Evolutionary conservation across 2,329 filamentous ascomycete genomes (phyloP).

Genomic region (Aspergillus hiratsukae): DNA sequence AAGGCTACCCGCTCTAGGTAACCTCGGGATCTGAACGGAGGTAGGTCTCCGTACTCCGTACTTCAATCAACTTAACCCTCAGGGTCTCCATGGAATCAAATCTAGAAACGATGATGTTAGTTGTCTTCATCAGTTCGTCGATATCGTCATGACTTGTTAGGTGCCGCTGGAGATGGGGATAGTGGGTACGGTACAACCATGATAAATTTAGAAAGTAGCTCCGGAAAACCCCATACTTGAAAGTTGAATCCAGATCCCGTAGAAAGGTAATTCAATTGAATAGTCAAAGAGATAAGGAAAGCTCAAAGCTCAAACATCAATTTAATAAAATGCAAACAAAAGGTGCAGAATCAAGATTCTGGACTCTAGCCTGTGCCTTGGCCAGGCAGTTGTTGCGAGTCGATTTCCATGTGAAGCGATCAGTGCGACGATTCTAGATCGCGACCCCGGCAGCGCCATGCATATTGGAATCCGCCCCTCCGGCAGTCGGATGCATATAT

Average conservation of each 20-base stretch:
- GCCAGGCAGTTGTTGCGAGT: not conserved
- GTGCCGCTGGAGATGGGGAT: too few species aligned
- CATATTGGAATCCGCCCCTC: not conserved
- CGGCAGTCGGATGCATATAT: not conserved
- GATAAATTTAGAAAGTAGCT: not conserved
- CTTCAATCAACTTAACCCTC: too few species aligned
- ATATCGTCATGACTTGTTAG: too few species aligned
- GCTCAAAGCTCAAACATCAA: not conserved
- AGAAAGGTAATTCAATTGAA: too few species aligned
- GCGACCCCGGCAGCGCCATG: constrained; percentile 4
- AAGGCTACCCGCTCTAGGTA: too few species aligned
- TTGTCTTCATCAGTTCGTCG: too few species aligned
- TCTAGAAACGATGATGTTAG: too few species aligned
- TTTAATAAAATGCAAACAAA: not conserved
- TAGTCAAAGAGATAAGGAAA: not conserved
- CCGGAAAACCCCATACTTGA: too few species aligned
- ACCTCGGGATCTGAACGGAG: too few species aligned
- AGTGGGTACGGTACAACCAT: not conserved
- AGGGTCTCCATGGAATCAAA: too few species aligned
- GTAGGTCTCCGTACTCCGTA: too few species aligned
- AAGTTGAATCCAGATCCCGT: too few species aligned
- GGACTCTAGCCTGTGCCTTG: not conserved
- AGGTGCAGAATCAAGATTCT: not conserved
- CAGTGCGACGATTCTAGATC: constrained; percentile 19
- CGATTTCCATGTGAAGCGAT: constrained; percentile 3